Evolutionary conservation across 2,329 filamentous ascomycete species (phyloP).

Genomic region (Arthrobotrys iridis): DNA sequence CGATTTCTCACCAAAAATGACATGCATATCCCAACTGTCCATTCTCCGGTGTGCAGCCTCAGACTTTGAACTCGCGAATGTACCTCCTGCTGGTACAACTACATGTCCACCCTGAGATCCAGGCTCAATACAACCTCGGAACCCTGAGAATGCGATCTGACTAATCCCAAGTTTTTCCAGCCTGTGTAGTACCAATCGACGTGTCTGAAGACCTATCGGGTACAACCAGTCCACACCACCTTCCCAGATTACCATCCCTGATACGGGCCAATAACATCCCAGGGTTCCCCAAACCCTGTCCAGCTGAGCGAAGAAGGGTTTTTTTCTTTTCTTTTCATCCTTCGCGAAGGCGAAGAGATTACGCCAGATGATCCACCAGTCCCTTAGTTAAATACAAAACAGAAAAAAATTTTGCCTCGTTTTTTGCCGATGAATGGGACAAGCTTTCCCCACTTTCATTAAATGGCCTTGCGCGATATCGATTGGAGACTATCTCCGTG

Average conservation of each 20-base stretch:
- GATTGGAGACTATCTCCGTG: slow-evolving; percentile 11
- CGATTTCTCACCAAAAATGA: slow-evolving; percentile 24
- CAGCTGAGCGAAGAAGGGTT: slow-evolving; percentile 32
- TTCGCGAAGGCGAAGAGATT: slow-evolving; percentile 22
- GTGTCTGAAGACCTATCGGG: slow-evolving; percentile 35
- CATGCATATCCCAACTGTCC: slow-evolving; percentile 38
- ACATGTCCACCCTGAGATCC: neutral
- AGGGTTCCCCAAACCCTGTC: slow-evolving; percentile 4
- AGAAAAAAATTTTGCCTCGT: slow-evolving; percentile 14
- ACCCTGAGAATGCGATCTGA: slow-evolving; percentile 16
- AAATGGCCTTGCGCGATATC: slow-evolving; percentile 17
- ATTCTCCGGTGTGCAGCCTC: slow-evolving; percentile 33
- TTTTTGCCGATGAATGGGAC: neutral
- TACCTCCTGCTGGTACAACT: neutral
- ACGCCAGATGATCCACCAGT: slow-evolving; percentile 16
- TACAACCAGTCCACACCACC: slow-evolving; percentile 20
- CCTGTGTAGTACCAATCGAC: slow-evolving; percentile 33
- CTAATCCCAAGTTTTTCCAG: slow-evolving; percentile 17
- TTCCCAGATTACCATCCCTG: slow-evolving; percentile 21
- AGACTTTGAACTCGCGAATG: neutral
- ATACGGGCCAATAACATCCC: slow-evolving; percentile 15
- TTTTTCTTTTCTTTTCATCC: neutral
- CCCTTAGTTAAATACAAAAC: no score
- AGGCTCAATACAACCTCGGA: neutral
- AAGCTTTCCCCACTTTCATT: neutral